Evolutionary conservation across 1,139 yeast genomes (phyloP), one percentile per base, ranked within the genome.

Genomic region (Hyphopichia pseudoburtonii): DNA sequence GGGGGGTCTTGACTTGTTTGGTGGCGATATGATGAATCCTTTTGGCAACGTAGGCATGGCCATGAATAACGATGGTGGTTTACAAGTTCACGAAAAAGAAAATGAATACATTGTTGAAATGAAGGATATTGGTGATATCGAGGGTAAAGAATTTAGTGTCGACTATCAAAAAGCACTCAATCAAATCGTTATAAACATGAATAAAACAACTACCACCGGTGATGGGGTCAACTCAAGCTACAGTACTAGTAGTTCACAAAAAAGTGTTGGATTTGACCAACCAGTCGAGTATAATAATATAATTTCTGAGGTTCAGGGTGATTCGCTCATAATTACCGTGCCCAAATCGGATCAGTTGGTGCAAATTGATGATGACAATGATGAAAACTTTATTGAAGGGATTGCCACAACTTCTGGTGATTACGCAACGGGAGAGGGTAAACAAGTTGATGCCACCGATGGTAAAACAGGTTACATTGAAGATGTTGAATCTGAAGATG

Each of bases 141-240:
- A 34, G 15, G 36, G 36, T 14, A 34, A 34, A 29, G 36, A 34
- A 25, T 34, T 34, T n/a, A 34, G 24, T 10, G 28, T 34, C 9
- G 36, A 34, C 15, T 34, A 17, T 23, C n/a, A 24, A 10, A 22
- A 24, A 18, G 33, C 17, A 4, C 16, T 17, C 9, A 34, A 34
- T 24, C 32, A 23, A 25, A 6, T 34, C 3, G 29, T 27, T 3
- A 33, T 34, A 5, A 15, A 16, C 9, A 34, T 34, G 36, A 19
- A 7, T 7, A 34, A 28, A 18, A 18, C 21, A 6, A 17, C n/a
- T 3, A 23, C 11, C 5, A 5, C 15, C 3, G 35, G 35, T 11
- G 24, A 19, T 7, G 24, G 15, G 5, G 21, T 11, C 19, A 16
- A 17, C 9, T 6, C 9, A 11, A 29, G 29, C 21, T 10, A 12